Base-by-base conservation (phyloP, 768 basidiomycete species). In the Kwoniella sp. region DNA sequence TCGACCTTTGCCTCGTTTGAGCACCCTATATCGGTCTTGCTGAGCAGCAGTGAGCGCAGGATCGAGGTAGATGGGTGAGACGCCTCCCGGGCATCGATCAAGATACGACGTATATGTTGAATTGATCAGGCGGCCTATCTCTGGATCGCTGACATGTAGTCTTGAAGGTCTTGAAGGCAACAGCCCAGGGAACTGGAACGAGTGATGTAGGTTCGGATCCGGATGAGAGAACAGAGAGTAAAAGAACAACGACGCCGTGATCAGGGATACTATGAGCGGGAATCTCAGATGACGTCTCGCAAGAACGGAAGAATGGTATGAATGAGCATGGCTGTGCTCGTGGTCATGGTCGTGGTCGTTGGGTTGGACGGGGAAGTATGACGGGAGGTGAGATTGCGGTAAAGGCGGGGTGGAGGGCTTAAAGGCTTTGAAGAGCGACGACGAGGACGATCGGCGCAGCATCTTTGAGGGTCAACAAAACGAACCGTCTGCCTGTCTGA, bases 171-270 rank as follows among this genome's bases (percentile, higher is more conserved):
- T 51, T 13, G 68, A 70, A 28, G 73, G 73, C 15, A 74, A 63
- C 13, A 72, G 51, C 13, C 67, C 63, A 20, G 73, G 73, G 56
- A 72, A 66, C 50, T 68, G 70, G 54, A 67, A 65, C 25, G 48
- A 45, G 26, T 41, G 37, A 1, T 57, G 55, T 38, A 47, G 13
- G 17, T 63, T 55, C 11, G 59, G 28, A 52, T 65, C 60, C 17
- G 70, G 70, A 31, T 61, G 50, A 9, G 60, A 53, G 38, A 71
- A 58, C n/a, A 61, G 37, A 2, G 67, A 65, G 11, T 57, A 20
- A 0, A 68, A 52, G 47, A 71, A 62, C 37, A 71, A 52, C n/a
- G 55, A 17, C 13, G 25, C 51, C 2, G 52, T 51, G 4, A 58
- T 11, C 5, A 58, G 20, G 0, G 55, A 17, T 4, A 58, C 26